These are phyloP conservation scores for Berberis thunbergii DNA, from an alignment of 164 flowering plant species.

Conservation along the genomic window DNA sequence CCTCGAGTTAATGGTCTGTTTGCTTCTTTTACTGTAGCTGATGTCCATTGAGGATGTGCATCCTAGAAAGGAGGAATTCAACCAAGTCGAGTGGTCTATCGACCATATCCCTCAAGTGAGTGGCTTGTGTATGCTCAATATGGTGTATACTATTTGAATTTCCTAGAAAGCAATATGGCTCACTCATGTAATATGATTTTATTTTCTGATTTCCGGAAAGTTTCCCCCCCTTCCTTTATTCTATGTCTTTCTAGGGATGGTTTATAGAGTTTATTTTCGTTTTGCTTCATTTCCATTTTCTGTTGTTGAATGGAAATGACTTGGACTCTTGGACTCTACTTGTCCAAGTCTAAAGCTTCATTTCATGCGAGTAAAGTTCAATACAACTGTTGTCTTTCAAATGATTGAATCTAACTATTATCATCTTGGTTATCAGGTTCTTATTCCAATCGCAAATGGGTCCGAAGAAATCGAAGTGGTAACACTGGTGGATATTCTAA, in stretches of 20 bases:
- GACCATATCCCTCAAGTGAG: constrained; percentile 70
- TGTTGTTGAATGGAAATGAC: too few relatives aligned
- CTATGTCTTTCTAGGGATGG: too few relatives aligned
- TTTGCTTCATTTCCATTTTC: too few relatives aligned
- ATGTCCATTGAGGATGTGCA: constrained; percentile 27
- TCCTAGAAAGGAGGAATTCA: constrained; percentile 55
- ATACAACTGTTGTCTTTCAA: background rate
- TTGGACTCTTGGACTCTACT: too few relatives aligned
- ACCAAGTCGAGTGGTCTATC: constrained; percentile 63
- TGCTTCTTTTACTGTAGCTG: constrained; percentile 28
- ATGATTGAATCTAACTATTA: background rate
- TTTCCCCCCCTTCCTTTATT: too few relatives aligned
- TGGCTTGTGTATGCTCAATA: background rate
- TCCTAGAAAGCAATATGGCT: too few relatives aligned
- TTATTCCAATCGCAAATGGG: constrained; percentile 89
- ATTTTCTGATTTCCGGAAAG: too few relatives aligned
- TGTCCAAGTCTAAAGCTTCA: too few relatives aligned
- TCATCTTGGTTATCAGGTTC: constrained; percentile 41
- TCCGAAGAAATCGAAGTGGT: constrained; percentile 80
- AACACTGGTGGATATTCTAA: constrained; percentile 56
- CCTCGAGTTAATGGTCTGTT: background rate
- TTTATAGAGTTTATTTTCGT: too few relatives aligned
- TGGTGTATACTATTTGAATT: background rate
- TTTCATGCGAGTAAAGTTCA: too few relatives aligned
- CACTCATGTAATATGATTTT: too few relatives aligned